Percentiles rank a stretch among this genome's conserved stretches.
Evolutionary conservation across 2,329 filamentous ascomycete species (phyloP).

Genomic region (Aaosphaeria arxii): DNA sequence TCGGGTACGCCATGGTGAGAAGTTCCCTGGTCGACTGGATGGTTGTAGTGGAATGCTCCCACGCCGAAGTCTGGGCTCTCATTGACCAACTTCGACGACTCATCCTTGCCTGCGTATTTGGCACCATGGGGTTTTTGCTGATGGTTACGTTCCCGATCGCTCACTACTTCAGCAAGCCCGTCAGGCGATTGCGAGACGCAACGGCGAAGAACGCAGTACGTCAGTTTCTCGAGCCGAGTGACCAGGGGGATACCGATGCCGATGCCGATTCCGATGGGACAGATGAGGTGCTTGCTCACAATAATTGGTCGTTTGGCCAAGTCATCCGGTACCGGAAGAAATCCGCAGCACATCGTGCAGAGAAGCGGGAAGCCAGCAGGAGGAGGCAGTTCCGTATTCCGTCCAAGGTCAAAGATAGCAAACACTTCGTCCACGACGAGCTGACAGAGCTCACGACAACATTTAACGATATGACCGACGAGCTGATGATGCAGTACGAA

Average conservation of each 20-base stretch:
- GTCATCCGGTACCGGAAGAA: slow-evolving; percentile 34
- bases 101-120: slow-evolving; percentile 80
- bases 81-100: slow-evolving; percentile 75
- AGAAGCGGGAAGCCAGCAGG: slow-evolving; percentile 36
- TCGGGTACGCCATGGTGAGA: slow-evolving; percentile 73
- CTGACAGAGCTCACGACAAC: slow-evolving; percentile 77
- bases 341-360: slow-evolving; percentile 31
- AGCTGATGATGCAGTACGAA: slow-evolving; percentile 81
- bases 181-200: slow-evolving; percentile 70
- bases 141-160: slow-evolving; percentile 74
- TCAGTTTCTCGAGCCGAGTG: slow-evolving; percentile 52
- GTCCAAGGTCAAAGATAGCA: slow-evolving; percentile 71
- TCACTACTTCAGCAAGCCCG: slow-evolving; percentile 78
- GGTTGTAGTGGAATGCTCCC: slow-evolving; percentile 73
- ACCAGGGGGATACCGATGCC: slow-evolving; percentile 34
- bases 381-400: slow-evolving; percentile 76
- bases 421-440: slow-evolving; percentile 78
- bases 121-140: slow-evolving; percentile 70
- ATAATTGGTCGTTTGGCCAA: slow-evolving; percentile 43
- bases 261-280: slow-evolving; percentile 46
- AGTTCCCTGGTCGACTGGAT: slow-evolving; percentile 76
- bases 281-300: slow-evolving; percentile 45
- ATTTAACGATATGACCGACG: slow-evolving; percentile 93
- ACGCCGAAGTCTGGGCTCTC: slow-evolving; percentile 70
- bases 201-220: slow-evolving; percentile 71